Evolutionary conservation across 352 stramenopile genomes (phyloP), one percentile per base, ranked within the genome.

Genomic region (Phytophthora tubulina): DNA sequence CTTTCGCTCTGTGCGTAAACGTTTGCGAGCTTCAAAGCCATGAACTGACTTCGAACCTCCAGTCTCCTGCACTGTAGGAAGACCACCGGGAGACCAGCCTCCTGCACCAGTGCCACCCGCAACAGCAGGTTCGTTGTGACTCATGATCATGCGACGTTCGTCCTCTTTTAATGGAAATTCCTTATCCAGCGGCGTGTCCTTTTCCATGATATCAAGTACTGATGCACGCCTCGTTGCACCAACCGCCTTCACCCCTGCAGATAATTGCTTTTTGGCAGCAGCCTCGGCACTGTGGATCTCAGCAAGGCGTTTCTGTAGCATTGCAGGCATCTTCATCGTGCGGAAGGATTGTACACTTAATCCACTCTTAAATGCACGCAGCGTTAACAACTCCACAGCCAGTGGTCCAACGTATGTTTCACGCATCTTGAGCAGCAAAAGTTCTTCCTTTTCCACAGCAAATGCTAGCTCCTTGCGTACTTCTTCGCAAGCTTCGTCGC

Each of bases 401-500:
- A 96, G 53, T 17, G 80, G 85, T 27, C 77, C 85, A 60, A 96
- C 78, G 64, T 90, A 94, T 31, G 81, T 88, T 58, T 94, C 76
- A 4, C 84, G 80, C 75, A 98, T 81, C 70, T 98, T 98, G 11
- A 86, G 77, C 21, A 97, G 82, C 67, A 94, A 75, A 44, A 95
- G 50, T 41, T 97, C 86, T 54, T 91, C 89, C 36, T 85, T 80
- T 52, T 98, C 91, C 5, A 88, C 77, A 0, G 87, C 78, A 59
- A 91, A 96, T 42, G 90, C 88, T 5, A 96, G 81, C 59, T 97
- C 92, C 8, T 90, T 86, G 32, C 84, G 84, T 32, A 98, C 92
- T 81, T 98, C 91, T 17, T 98, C 91, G 46, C 93, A 95, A 30
- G 89, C 84, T 3, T 88, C 77, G 46, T 97, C 87, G 1, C 92